Conservation (phyloP, 2,329 filamentous ascomycete species). For the Epicoccum sorghinum region DNA sequence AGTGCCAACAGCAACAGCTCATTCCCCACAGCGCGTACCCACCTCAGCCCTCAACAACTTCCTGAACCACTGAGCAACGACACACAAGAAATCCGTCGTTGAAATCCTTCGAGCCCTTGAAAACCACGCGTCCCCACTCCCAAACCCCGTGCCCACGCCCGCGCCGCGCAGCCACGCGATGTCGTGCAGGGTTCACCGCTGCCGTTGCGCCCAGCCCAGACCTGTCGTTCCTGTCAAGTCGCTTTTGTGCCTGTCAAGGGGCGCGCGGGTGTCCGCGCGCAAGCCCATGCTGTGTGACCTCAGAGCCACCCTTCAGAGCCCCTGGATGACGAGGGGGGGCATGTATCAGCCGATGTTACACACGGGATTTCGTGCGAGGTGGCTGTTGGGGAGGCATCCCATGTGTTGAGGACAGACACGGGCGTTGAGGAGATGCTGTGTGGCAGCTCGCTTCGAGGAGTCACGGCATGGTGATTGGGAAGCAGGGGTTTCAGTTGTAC, state of each 20-base stretch:
- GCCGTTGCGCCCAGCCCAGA: not conserved
- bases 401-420: not conserved
- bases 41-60: not conserved
- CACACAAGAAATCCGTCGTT: no score
- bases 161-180: conserved; percentile 5
- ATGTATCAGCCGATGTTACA: conserved; percentile 7
- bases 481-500: not conserved
- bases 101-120: no score
- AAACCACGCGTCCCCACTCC: no score
- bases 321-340: not conserved
- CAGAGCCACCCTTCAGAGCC: no score
- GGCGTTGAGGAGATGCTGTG: not conserved
- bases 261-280: not conserved
- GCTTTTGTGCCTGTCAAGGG: conserved; percentile 2
- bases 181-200: conserved; percentile 10
- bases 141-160: no score
- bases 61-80: no score
- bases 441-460: conserved; percentile 4
- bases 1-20: not conserved
- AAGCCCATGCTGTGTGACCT: not conserved
- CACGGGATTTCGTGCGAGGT: not conserved
- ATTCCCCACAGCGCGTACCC: not conserved
- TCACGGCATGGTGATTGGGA: conserved; percentile 2
- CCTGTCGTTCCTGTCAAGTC: not conserved
- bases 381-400: not conserved